A percentile compares a stretch with the other conserved stretches of the same genome.
Conservation (phyloP, 202 grass and related monocot genomes). For the Carex arenaria region DNA sequence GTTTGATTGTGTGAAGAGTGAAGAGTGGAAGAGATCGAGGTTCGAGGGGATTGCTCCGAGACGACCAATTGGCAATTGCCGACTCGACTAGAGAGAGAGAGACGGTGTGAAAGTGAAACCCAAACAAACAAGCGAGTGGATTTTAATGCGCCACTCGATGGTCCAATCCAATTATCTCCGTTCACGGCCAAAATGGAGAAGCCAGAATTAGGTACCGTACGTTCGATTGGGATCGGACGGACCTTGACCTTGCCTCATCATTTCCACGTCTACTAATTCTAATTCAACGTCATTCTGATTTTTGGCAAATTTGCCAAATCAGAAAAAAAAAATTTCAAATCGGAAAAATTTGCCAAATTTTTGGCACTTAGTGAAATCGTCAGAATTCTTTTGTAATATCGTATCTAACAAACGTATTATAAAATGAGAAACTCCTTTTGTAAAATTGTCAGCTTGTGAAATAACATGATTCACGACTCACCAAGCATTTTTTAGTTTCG, state of each 20-base stretch:
- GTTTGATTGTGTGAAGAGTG: too few species aligned
- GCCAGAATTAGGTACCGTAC: not conserved
- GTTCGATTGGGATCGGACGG: not conserved
- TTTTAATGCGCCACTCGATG: not conserved
- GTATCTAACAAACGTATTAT: too few species aligned
- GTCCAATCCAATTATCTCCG: not conserved
- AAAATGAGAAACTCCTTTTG: too few species aligned
- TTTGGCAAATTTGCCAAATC: too few species aligned
- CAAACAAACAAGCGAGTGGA: not conserved
- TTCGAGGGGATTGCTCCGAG: too few species aligned
- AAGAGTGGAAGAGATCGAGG: too few species aligned
- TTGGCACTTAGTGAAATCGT: too few species aligned
- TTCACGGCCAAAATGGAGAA: not conserved
- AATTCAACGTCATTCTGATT: not conserved
- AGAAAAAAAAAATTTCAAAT: not conserved
- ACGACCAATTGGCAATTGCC: not conserved
- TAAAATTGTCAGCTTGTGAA: too few species aligned
- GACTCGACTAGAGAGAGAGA: not conserved
- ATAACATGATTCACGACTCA: too few species aligned
- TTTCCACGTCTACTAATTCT: not conserved
- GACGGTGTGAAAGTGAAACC: slow-evolving; percentile 3
- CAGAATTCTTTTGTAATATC: too few species aligned
- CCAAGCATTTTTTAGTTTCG: too few species aligned
- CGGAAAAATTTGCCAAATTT: too few species aligned
- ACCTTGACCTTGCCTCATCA: not conserved